phyloP scores from a whole-genome alignment of 371 early-diverging fungal species.

The Dinochytrium kinnereticum region DNA sequence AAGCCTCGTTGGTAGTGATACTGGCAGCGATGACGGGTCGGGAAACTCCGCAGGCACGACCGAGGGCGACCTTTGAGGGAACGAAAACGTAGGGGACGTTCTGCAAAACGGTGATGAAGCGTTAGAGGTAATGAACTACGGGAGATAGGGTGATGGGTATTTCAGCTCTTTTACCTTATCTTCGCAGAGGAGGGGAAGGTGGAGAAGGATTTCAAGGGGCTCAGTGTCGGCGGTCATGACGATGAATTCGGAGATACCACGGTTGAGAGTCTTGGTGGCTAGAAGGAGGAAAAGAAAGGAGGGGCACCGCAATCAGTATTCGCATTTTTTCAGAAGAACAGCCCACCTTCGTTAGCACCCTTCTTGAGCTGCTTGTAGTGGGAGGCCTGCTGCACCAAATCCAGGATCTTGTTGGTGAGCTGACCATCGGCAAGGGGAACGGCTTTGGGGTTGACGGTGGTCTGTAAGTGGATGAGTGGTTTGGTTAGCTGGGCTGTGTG shows the following conservation, averaged over 20 bases:
- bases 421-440: constrained; percentile 79
- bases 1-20: constrained; percentile 96
- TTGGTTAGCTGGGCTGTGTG: too few relatives aligned
- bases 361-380: constrained; percentile 99
- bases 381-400: constrained; percentile 95
- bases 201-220: constrained; percentile 96
- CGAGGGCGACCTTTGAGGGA: constrained; percentile 95
- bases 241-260: constrained; percentile 98
- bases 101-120: constrained; percentile 35
- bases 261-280: constrained; percentile 99
- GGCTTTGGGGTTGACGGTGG: constrained; percentile 43
- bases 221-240: constrained; percentile 98
- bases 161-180: constrained; percentile 79
- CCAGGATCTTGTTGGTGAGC: constrained; percentile 92
- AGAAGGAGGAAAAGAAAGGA: constrained; percentile 1
- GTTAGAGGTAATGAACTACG: neutral
- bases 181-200: constrained; percentile 98
- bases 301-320: neutral
- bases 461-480: neutral
- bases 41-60: constrained; percentile 98
- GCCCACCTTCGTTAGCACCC: constrained; percentile 96
- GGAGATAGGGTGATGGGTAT: neutral
- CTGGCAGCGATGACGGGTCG: constrained; percentile 93
- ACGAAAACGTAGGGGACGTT: constrained; percentile 99
- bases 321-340: neutral